Percentiles rank a stretch among this genome's conserved stretches.
phyloP scores from a whole-genome alignment of 1,284 basidiomycete genomes.

The Apiotrichum laibachii region DNA sequence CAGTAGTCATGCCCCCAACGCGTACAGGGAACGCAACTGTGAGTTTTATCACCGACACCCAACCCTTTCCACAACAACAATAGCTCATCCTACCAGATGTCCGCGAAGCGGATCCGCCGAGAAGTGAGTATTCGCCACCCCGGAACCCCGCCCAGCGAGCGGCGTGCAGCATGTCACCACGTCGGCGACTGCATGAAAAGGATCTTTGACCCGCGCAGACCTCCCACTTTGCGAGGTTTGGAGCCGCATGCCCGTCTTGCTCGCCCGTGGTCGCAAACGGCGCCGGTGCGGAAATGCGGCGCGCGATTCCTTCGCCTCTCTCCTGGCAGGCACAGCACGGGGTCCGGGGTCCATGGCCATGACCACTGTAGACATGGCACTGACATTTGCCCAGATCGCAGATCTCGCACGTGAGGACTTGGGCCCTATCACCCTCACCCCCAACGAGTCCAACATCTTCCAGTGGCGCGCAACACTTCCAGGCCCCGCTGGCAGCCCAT shows the following conservation, averaged over 20 bases:
- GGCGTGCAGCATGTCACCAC: too few relatives aligned
- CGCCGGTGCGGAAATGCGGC: too few relatives aligned
- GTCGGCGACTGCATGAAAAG: too few relatives aligned
- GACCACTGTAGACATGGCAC: too few relatives aligned
- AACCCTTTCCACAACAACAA: too few relatives aligned
- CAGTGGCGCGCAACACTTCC: conserved; percentile 70
- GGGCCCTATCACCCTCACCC: conserved; percentile 68
- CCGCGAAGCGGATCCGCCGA: conserved; percentile 79
- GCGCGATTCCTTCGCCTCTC: too few relatives aligned
- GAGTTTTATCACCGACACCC: not conserved
- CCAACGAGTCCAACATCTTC: conserved; percentile 59
- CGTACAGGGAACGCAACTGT: not conserved
- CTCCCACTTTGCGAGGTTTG: too few relatives aligned
- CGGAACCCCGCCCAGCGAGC: not conserved
- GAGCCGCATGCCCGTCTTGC: too few relatives aligned
- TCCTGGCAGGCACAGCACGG: too few relatives aligned
- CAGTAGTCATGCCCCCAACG: not conserved
- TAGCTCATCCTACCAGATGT: conserved; percentile 58
- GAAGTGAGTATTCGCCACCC: conserved; percentile 53
- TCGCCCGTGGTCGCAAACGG: too few relatives aligned
- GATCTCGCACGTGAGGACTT: conserved; percentile 81
- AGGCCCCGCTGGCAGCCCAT: conserved; percentile 78
- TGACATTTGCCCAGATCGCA: conserved; percentile 55
- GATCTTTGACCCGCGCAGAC: too few relatives aligned
- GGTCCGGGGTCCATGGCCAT: too few relatives aligned